Base-by-base conservation (phyloP, 495 filamentous ascomycete species). In the Tuber indicum region DNA sequence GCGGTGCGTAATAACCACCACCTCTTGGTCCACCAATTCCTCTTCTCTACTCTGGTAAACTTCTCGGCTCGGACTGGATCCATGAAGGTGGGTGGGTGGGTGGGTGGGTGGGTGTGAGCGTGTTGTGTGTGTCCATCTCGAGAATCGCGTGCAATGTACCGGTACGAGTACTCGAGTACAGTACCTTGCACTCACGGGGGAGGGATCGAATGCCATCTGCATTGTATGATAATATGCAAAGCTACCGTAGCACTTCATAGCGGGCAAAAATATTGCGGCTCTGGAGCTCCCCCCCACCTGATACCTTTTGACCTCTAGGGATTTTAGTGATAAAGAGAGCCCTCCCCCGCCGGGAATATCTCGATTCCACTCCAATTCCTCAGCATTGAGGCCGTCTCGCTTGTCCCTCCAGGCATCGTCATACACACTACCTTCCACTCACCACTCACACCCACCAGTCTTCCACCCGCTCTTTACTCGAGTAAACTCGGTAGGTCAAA, bases 291-390 rank as follows among this genome's bases (percentile, higher is more conserved):
- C 26, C 16, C 21, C 23, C 47, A n/a, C 19, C 47, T 52, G 19
- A 5, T 23, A 3, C 47, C 0, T n/a, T 21, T 52, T 9, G 5
- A 52, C 19, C 21, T 16, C n/a, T n/a, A 62, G 58, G 58, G 14
- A 36, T 66, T 66, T 66, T 66, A 66, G n/a, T 62, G 52, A 66
- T 66, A 66, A 66, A 36, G 58, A 66, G 58, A 36, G n/a, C 26
- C 26, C 58, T 66, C 58, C 58, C 58, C 58, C 58, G n/a, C 58
- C 58, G 14, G 58, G 14, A 36, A 19, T 26, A 66, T 66, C 26
- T 19, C 16, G 58, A 66, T 66, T 66, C 32, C 32, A 36, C 58
- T 36, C n/a, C 52, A 62, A 62, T 62, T 62, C 58, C 58, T 66
- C 58, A 66, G 58, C 16, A 66, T 66, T 36, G 58, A 66, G 58